A percentile compares a stretch with the other conserved stretches of the same genome.
Conservation (phyloP, 192 early-diverging fungal species). For the Podila horticola region DNA sequence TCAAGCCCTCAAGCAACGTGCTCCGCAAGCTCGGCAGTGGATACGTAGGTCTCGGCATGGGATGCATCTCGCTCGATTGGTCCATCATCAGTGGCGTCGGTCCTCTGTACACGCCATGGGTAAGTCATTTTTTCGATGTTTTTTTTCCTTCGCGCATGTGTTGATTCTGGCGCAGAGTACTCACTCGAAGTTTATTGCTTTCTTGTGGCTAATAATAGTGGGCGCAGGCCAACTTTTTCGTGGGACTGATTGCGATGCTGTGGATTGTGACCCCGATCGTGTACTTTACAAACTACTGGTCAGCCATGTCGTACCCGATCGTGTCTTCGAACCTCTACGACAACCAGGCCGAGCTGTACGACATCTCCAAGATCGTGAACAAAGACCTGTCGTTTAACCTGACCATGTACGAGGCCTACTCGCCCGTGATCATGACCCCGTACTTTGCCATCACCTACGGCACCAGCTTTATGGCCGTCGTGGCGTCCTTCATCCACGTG, state of each 20-base stretch:
- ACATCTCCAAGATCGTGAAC: conserved; percentile 31
- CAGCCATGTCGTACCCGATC: conserved; percentile 50
- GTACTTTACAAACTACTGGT: conserved; percentile 72
- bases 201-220: conserved; percentile 46
- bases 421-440: conserved; percentile 52
- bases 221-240: conserved; percentile 73
- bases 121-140: conserved; percentile 8
- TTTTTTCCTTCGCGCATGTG: background rate
- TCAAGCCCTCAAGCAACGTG: conserved; percentile 34
- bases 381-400: conserved; percentile 48
- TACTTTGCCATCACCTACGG: conserved; percentile 65
- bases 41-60: conserved; percentile 71
- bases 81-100: conserved; percentile 48
- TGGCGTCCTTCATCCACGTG: conserved; percentile 69
- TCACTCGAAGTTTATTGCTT: background rate
- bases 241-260: conserved; percentile 67
- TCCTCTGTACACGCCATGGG: conserved; percentile 44
- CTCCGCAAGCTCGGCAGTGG: conserved; percentile 55
- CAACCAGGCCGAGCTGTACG: conserved; percentile 35
- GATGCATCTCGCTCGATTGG: conserved; percentile 83
- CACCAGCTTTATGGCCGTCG: conserved; percentile 66
- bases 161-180: background rate
- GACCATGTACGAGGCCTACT: conserved; percentile 56
- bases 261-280: conserved; percentile 78
- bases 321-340: conserved; percentile 44